Percentiles rank a stretch among this genome's conserved stretches.
Evolutionary conservation across 2,329 filamentous ascomycete species (phyloP).

Genomic region (Cladosporium sp.): DNA sequence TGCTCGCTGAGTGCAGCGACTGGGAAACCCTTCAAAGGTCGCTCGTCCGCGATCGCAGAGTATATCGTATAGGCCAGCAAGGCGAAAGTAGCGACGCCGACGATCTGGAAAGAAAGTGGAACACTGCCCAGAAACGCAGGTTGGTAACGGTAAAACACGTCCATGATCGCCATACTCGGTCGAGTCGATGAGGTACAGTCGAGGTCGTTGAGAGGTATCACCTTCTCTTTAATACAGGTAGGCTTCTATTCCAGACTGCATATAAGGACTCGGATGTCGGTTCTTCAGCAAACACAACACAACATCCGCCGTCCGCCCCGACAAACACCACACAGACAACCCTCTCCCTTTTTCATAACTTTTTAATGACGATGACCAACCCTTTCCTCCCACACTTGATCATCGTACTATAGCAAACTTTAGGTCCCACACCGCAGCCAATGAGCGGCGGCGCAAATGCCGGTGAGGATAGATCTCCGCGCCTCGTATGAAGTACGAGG

Average conservation of each 20-base stretch:
- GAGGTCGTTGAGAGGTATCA: not conserved
- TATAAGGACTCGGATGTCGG: too few relatives aligned
- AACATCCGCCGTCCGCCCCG: too few relatives aligned
- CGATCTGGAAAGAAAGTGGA: constrained; percentile 8
- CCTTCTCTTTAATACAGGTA: not conserved
- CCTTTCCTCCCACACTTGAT: not conserved
- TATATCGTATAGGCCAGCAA: not conserved
- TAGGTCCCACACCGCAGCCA: not conserved
- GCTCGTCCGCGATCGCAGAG: not conserved
- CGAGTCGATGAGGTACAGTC: not conserved
- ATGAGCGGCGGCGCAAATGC: not conserved
- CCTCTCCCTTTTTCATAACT: not conserved
- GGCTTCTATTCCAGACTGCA: too few relatives aligned
- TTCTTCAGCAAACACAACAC: too few relatives aligned
- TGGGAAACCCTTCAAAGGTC: constrained; percentile 7
- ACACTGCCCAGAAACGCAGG: not conserved
- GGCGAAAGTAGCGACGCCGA: not conserved
- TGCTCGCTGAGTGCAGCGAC: constrained; percentile 1
- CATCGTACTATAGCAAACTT: not conserved
- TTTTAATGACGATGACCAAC: not conserved
- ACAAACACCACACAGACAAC: too few relatives aligned
- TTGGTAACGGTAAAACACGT: not conserved
- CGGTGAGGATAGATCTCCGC: not conserved
- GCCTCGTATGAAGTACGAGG: not conserved
- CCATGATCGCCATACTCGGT: not conserved